Evolutionary conservation across 164 flowering plant species (phyloP).

Genomic region (Piper betle): DNA sequence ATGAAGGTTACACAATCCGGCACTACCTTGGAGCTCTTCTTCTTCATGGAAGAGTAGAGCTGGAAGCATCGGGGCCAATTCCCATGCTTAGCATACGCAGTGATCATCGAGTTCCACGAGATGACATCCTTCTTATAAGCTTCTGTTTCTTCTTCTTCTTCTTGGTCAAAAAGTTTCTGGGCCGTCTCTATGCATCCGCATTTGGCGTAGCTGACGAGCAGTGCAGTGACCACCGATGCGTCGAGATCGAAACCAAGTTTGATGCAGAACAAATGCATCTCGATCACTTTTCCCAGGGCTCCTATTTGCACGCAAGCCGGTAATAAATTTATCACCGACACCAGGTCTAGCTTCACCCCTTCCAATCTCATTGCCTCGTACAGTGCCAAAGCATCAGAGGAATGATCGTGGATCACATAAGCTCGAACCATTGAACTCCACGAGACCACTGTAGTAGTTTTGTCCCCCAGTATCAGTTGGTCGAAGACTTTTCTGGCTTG

Average conservation of each 20-base stretch:
- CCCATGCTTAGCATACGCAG: conserved; percentile 49
- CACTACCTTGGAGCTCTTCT: conserved; percentile 24
- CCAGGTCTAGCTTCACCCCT: conserved; percentile 25
- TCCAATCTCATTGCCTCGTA: conserved; percentile 32
- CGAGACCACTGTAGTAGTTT: conserved; percentile 24
- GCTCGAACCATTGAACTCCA: conserved; percentile 54
- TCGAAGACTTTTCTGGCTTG: conserved; percentile 31
- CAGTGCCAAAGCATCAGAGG: conserved; percentile 32
- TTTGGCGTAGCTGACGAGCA: conserved; percentile 46
- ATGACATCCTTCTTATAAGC: conserved; percentile 23
- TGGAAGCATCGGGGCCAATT: conserved; percentile 28
- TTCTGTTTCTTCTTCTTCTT: conserved; percentile 7
- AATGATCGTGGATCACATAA: conserved; percentile 23
- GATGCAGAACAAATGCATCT: conserved; percentile 33
- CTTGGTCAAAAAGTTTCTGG: conserved; percentile 37
- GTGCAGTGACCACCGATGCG: conserved; percentile 26
- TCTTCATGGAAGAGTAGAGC: conserved; percentile 29
- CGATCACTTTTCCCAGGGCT: conserved; percentile 35
- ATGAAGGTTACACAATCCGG: conserved; percentile 48
- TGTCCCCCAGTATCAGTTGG: conserved; percentile 9
- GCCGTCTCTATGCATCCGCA: conserved; percentile 54
- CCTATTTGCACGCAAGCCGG: conserved; percentile 51
- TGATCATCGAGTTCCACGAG: conserved; percentile 51
- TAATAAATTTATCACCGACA: conserved; percentile 36
- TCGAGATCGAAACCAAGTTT: conserved; percentile 21